Conservation (phyloP, 257 asterid species). For the Nicotiana tomentosiformis region DNA sequence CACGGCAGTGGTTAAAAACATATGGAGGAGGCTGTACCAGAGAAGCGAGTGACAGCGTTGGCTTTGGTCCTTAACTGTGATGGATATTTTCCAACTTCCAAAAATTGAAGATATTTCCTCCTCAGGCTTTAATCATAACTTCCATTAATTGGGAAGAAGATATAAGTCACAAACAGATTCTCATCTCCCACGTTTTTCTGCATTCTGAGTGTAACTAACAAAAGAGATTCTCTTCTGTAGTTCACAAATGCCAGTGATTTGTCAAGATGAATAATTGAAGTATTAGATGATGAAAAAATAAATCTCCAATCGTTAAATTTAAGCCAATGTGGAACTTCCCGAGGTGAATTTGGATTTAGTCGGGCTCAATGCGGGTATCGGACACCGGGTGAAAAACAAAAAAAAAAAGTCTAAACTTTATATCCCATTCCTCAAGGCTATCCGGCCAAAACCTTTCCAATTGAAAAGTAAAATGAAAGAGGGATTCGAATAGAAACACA, state of each 20-base stretch:
- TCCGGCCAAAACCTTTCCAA: too few species aligned
- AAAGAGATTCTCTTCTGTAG: not conserved
- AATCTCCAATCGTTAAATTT: not conserved
- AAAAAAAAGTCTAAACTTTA: too few species aligned
- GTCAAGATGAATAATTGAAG: not conserved
- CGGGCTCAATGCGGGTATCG: too few species aligned
- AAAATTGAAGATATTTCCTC: not conserved
- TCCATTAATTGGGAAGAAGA: not conserved
- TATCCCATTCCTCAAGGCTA: too few species aligned
- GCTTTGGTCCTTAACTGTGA: not conserved
- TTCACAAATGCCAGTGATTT: not conserved
- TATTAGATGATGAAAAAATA: too few species aligned
- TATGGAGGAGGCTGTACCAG: not conserved
- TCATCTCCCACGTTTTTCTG: not conserved
- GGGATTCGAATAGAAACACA: not conserved
- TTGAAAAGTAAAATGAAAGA: not conserved
- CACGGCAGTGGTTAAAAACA: not conserved
- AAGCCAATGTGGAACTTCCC: not conserved
- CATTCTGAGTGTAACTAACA: not conserved
- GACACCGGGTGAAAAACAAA: too few species aligned
- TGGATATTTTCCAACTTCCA: conserved; percentile 1
- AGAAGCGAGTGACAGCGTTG: not conserved
- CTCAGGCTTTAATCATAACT: not conserved
- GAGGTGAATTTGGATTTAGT: too few species aligned
- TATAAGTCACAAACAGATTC: not conserved